Conservation (phyloP, 257 asterid genomes). For the Solanum appendiculatum region DNA sequence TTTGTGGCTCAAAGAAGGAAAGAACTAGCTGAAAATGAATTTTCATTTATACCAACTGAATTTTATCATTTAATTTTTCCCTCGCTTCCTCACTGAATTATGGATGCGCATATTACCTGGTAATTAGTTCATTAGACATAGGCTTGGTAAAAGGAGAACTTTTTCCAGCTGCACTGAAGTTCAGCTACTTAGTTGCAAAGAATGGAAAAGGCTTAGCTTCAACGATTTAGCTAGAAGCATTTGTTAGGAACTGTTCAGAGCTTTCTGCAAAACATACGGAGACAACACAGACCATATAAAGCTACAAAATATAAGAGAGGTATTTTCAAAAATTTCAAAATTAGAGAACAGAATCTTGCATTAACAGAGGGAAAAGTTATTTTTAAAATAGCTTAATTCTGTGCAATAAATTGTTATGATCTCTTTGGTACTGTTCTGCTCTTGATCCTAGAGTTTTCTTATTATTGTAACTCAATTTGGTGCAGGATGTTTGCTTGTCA, state of each 20-base stretch:
- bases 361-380: background rate
- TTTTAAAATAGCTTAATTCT: background rate
- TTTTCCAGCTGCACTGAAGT: background rate
- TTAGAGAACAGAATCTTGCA: background rate
- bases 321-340: background rate
- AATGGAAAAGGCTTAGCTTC: background rate
- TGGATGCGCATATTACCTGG: background rate
- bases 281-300: background rate
- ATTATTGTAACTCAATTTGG: background rate
- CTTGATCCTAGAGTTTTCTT: background rate
- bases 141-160: background rate
- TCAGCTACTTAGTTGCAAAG: background rate
- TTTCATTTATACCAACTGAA: background rate
- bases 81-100: background rate
- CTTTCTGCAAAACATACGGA: background rate
- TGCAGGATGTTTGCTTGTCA: constrained; percentile 39
- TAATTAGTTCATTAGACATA: background rate
- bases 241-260: background rate
- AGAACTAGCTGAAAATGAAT: background rate
- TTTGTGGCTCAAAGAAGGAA: background rate
- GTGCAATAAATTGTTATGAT: background rate
- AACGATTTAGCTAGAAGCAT: background rate
- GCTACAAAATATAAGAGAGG: background rate
- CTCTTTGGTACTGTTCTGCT: background rate
- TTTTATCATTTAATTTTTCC: background rate